phyloP scores from a whole-genome alignment of 805 yeast species.

The Pichia sporocuriosa region DNA sequence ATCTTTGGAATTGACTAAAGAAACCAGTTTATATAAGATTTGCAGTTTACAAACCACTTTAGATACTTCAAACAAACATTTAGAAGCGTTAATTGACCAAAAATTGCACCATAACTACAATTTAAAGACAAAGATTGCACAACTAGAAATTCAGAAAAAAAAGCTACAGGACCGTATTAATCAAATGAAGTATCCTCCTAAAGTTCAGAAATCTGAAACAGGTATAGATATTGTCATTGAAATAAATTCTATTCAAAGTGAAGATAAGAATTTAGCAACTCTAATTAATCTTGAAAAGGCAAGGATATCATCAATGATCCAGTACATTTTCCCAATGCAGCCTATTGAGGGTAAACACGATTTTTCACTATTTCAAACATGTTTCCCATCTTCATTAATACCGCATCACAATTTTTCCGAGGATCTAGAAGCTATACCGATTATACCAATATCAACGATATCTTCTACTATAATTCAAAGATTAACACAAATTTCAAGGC shows the following conservation, averaged over 20 bases:
- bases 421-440: neutral
- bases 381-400: constrained; percentile 20
- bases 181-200: constrained; percentile 3
- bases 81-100: neutral
- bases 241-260: neutral
- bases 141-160: neutral
- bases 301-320: constrained; percentile 19
- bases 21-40: neutral
- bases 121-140: neutral
- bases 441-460: constrained; percentile 2
- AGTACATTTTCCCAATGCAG: constrained; percentile 29
- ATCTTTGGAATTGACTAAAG: neutral
- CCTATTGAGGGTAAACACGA: constrained; percentile 21
- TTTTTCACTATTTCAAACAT: constrained; percentile 28
- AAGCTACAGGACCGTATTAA: neutral
- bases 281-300: constrained; percentile 21
- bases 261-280: neutral
- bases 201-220: neutral
- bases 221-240: constrained; percentile 1
- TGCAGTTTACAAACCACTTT: neutral
- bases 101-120: neutral
- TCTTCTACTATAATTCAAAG: constrained; percentile 10
- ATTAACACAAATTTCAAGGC: constrained; percentile 21
- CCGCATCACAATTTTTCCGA: neutral
- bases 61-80: neutral